A percentile compares a stretch with the other conserved stretches of the same genome.
Conservation (phyloP, 306 rosid species). For the Medicago lupulina region DNA sequence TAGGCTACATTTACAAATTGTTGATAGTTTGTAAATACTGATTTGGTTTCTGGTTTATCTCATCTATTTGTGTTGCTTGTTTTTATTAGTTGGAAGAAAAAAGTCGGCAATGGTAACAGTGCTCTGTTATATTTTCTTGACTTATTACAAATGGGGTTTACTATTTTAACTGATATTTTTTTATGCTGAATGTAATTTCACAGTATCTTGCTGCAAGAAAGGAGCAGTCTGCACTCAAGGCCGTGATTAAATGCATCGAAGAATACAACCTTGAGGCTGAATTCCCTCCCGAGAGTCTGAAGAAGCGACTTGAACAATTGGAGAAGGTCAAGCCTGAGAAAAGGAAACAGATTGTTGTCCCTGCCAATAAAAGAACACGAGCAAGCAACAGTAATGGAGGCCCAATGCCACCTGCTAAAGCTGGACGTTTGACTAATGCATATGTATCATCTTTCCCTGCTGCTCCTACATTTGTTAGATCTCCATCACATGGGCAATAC, state of each 20-base stretch:
- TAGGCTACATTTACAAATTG: background rate
- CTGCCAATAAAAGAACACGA: conserved; percentile 96
- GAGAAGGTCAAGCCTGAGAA: conserved; percentile 95
- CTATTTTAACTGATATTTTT: conserved; percentile 40
- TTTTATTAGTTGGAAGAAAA: conserved; percentile 42
- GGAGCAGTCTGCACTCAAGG: conserved; percentile 93
- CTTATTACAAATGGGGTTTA: conserved; percentile 21
- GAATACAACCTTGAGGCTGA: conserved; percentile 90
- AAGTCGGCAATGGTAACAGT: conserved; percentile 45
- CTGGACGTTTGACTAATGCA: conserved; percentile 96
- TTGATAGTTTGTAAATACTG: conserved; percentile 19
- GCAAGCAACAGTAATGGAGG: conserved; percentile 94
- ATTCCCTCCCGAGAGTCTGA: conserved; percentile 90
- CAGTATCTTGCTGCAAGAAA: conserved; percentile 96
- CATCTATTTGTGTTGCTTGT: conserved; percentile 34
- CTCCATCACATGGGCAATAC: conserved; percentile 93
- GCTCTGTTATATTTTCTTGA: conserved; percentile 32
- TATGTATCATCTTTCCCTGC: conserved; percentile 98
- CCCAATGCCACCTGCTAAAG: conserved; percentile 99
- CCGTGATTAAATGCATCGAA: conserved; percentile 93
- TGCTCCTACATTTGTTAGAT: conserved; percentile 81
- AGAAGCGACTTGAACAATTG: conserved; percentile 95
- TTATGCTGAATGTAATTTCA: conserved; percentile 38
- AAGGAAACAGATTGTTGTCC: conserved; percentile 75
- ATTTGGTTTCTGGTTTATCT: conserved; percentile 42